These are phyloP conservation scores for Aureobasidium sp. DNA, from an alignment of 2,329 filamentous ascomycete species.

Conservation along the genomic window DNA sequence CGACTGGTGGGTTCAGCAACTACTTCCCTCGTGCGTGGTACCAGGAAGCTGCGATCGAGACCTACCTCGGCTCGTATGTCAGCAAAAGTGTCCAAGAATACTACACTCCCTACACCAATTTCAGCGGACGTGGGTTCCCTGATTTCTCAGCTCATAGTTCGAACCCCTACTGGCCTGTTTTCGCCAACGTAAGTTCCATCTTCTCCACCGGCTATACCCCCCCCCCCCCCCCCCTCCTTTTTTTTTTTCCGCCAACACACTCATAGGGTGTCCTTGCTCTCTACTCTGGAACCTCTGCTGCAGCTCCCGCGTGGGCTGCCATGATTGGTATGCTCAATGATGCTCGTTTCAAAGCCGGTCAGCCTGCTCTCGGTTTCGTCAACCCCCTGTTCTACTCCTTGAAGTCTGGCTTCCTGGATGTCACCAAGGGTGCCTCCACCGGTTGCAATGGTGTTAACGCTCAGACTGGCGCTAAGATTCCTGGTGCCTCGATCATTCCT, in stretches of 20 bases:
- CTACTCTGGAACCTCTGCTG: conserved; percentile 18
- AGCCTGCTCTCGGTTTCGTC: conserved; percentile 47
- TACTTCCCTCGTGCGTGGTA: conserved; percentile 37
- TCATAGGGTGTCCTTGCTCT: conserved; percentile 30
- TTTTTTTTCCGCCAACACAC: background rate
- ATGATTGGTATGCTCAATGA: conserved; percentile 57
- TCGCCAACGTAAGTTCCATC: conserved; percentile 27
- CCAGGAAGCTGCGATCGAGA: conserved; percentile 35
- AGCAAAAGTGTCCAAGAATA: conserved; percentile 31
- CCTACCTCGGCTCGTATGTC: conserved; percentile 31
- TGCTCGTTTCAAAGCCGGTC: conserved; percentile 44
- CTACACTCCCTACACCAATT: conserved; percentile 25
- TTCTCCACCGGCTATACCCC: too few relatives aligned
- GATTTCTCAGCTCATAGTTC: conserved; percentile 47
- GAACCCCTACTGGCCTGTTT: conserved; percentile 35
- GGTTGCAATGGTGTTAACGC: conserved; percentile 25
- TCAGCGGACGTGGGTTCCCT: conserved; percentile 36
- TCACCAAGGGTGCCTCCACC: conserved; percentile 29
- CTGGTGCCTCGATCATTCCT: conserved; percentile 19
- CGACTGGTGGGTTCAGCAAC: conserved; percentile 39
- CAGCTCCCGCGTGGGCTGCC: conserved; percentile 48
- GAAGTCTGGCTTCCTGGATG: conserved; percentile 38
- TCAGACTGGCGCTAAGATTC: conserved; percentile 20
- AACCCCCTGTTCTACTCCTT: conserved; percentile 44
- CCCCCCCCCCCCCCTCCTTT: too few relatives aligned